These are phyloP conservation scores for Golubevia sp. DNA, from an alignment of 1,284 basidiomycete genomes.

Conservation along the genomic window DNA sequence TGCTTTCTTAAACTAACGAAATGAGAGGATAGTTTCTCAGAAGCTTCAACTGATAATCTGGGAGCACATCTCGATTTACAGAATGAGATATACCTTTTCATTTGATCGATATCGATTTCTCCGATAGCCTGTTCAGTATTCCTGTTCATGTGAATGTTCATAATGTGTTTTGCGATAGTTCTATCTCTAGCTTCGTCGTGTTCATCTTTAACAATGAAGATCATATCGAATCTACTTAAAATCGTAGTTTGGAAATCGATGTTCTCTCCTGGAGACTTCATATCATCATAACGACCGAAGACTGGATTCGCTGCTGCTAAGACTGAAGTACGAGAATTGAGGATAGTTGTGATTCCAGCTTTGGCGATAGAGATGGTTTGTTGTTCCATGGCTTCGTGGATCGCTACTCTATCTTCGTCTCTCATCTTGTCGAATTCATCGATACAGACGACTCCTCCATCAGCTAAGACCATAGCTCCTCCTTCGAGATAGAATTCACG, in stretches of 20 bases:
- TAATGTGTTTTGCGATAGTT: slow-evolving; percentile 94
- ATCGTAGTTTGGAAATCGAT: slow-evolving; percentile 99
- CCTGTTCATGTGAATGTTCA: slow-evolving; percentile 98
- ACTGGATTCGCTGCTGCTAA: slow-evolving; percentile 98
- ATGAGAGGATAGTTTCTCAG: slow-evolving; percentile 95
- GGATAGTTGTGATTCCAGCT: slow-evolving; percentile 96
- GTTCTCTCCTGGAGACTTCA: slow-evolving; percentile 94
- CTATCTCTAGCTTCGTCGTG: slow-evolving; percentile 93
- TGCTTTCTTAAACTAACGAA: slow-evolving; percentile 93
- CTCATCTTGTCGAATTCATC: slow-evolving; percentile 99
- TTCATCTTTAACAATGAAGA: slow-evolving; percentile 98
- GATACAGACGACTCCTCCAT: slow-evolving; percentile 98
- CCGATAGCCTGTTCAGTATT: slow-evolving; percentile 74
- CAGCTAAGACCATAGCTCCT: slow-evolving; percentile 98
- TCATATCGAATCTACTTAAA: slow-evolving; percentile 98
- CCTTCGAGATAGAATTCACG: slow-evolving; percentile 99
- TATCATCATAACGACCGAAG: slow-evolving; percentile 97
- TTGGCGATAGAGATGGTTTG: slow-evolving; percentile 99
- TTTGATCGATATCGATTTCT: slow-evolving; percentile 96
- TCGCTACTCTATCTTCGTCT: slow-evolving; percentile 97
- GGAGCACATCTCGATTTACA: slow-evolving; percentile 97
- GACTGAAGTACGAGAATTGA: slow-evolving; percentile 94
- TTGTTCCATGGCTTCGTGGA: slow-evolving; percentile 99
- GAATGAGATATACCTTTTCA: slow-evolving; percentile 96
- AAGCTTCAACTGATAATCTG: slow-evolving; percentile 85